Percentiles rank a stretch among this genome's conserved stretches.
phyloP scores from a whole-genome alignment of 352 stramenopile genomes.

The Phytophthora meadii region DNA sequence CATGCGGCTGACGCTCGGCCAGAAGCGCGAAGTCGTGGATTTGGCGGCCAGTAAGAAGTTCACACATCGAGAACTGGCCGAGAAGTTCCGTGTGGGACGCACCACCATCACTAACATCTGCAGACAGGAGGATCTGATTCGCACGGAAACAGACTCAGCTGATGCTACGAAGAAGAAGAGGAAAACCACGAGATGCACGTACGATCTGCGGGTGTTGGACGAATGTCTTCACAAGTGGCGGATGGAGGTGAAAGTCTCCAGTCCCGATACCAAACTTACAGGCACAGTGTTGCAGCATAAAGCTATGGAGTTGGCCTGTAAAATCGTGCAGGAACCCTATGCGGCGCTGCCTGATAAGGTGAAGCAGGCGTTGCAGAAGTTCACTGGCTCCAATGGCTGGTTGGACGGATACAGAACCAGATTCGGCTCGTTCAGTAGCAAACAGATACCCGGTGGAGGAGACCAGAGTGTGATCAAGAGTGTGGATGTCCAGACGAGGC shows the following conservation, averaged over 20 bases:
- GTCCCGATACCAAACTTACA: constrained; percentile 79
- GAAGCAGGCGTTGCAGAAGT: constrained; percentile 73
- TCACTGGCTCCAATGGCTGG: constrained; percentile 87
- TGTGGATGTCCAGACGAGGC: constrained; percentile 85
- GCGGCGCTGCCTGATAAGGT: constrained; percentile 78
- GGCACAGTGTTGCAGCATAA: constrained; percentile 85
- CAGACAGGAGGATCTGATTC: constrained; percentile 82
- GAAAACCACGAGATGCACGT: constrained; percentile 88
- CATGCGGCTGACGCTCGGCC: constrained; percentile 82
- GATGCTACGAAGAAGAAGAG: constrained; percentile 87
- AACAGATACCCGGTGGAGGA: constrained; percentile 48
- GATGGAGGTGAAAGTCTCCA: constrained; percentile 87
- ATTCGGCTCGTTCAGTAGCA: constrained; percentile 86
- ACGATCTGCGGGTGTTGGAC: constrained; percentile 82
- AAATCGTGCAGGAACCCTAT: constrained; percentile 76
- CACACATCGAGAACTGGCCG: constrained; percentile 82
- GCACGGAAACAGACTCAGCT: constrained; percentile 85
- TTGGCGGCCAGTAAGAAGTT: constrained; percentile 87
- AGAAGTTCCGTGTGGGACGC: constrained; percentile 82
- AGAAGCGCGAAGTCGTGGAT: constrained; percentile 89
- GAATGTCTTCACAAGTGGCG: constrained; percentile 90
- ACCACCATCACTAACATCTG: constrained; percentile 91
- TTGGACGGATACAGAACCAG: constrained; percentile 85
- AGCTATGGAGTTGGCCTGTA: constrained; percentile 83
- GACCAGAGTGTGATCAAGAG: constrained; percentile 81